phyloP scores from a whole-genome alignment of 2,329 filamentous ascomycete species.

The Teratosphaeria gauchensis region DNA sequence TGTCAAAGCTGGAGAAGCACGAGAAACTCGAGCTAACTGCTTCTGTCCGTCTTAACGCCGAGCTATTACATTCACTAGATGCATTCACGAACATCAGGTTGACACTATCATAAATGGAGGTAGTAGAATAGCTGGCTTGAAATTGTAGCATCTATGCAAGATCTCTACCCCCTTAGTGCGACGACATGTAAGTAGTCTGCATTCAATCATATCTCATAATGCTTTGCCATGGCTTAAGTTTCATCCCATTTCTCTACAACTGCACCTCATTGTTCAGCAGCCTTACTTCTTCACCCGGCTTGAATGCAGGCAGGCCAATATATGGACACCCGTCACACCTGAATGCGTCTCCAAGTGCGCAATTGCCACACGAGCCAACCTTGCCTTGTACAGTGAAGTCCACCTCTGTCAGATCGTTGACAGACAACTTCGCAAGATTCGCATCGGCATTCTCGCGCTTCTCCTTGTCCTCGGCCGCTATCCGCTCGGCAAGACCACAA shows the following conservation, averaged over 20 bases:
- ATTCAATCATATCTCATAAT: not conserved
- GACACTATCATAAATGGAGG: no score
- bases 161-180: not conserved
- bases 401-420: conserved; percentile 75
- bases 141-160: not conserved
- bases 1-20: not conserved
- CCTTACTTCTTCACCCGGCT: conserved; percentile 88
- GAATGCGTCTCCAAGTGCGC: conserved; percentile 78
- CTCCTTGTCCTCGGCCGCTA: conserved; percentile 74
- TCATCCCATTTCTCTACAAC: conserved; percentile 40
- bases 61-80: not conserved
- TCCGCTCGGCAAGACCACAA: conserved; percentile 76
- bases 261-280: conserved; percentile 80
- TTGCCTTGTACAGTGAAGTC: conserved; percentile 98
- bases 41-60: not conserved
- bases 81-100: not conserved
- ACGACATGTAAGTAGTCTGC: not conserved
- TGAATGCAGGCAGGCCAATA: conserved; percentile 88
- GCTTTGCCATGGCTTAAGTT: not conserved
- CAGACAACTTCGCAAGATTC: conserved; percentile 47
- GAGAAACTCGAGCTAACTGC: not conserved
- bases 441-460: conserved; percentile 57
- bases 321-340: conserved; percentile 63
- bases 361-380: conserved; percentile 89
- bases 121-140: no score